Conservation (phyloP, 2,329 filamentous ascomycete species). For the Xylariaceae sp. region DNA sequence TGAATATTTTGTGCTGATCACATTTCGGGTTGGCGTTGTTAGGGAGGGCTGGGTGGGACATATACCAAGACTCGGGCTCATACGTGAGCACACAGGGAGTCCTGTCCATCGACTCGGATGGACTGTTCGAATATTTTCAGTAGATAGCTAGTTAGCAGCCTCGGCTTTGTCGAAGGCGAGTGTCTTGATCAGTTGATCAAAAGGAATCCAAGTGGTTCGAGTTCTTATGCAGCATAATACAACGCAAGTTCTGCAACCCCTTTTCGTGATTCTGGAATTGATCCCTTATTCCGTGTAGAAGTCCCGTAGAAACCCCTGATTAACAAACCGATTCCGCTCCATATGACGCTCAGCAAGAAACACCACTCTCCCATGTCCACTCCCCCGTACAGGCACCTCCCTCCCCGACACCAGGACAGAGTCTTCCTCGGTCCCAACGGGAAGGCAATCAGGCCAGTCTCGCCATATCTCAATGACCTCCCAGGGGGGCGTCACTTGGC, state of each 20-base stretch:
- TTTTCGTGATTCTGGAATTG: no score
- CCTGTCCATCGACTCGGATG: neutral
- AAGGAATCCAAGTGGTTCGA: no score
- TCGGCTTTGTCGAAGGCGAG: no score
- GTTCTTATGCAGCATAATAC: no score
- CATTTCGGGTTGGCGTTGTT: neutral
- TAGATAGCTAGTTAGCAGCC: no score
- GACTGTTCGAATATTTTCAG: neutral
- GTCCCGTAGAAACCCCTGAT: constrained; percentile 7
- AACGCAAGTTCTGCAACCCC: no score
- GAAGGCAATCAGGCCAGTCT: constrained; percentile 52
- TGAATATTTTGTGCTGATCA: neutral
- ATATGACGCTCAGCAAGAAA: constrained; percentile 24
- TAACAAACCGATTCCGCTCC: constrained; percentile 5
- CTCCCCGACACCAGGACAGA: constrained; percentile 23
- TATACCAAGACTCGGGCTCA: neutral
- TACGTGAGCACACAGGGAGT: neutral
- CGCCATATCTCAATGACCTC: constrained; percentile 62
- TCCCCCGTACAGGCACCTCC: constrained; percentile 40
- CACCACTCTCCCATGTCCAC: constrained; percentile 45
- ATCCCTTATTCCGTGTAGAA: constrained; percentile 1
- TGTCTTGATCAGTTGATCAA: no score
- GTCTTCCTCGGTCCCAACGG: constrained; percentile 27
- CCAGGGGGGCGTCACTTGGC: constrained; percentile 17
- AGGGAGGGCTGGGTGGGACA: neutral